phyloP scores from a whole-genome alignment of 2,329 filamentous ascomycete genomes.

The Lachnellula cervina region DNA sequence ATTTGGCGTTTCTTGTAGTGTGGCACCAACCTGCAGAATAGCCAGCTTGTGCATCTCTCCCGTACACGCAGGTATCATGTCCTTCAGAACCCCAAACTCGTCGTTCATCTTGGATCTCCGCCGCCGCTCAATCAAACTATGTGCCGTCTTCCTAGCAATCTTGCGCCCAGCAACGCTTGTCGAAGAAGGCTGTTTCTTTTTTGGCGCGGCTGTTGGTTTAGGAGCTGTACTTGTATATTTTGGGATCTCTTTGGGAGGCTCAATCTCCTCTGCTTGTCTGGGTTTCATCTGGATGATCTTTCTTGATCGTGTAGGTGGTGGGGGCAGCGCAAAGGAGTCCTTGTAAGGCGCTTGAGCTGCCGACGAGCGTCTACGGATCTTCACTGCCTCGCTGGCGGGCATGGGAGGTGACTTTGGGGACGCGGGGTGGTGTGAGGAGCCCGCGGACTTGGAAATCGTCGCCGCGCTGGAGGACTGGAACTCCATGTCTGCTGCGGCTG shows the following conservation, averaged over 20 bases:
- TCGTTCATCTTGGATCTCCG: slow-evolving; percentile 98
- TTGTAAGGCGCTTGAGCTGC: slow-evolving; percentile 39
- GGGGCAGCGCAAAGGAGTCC: slow-evolving; percentile 74
- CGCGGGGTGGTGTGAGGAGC: slow-evolving; percentile 45
- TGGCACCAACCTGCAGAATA: slow-evolving; percentile 81
- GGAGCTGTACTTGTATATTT: slow-evolving; percentile 17
- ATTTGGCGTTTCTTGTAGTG: not conserved
- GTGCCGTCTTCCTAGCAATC: slow-evolving; percentile 91
- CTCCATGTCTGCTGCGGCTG: slow-evolving; percentile 55
- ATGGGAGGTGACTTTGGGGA: slow-evolving; percentile 40
- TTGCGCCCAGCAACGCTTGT: slow-evolving; percentile 87
- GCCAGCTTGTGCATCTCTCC: slow-evolving; percentile 98
- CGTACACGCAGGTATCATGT: slow-evolving; percentile 92
- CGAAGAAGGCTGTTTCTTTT: slow-evolving; percentile 72
- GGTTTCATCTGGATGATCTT: slow-evolving; percentile 99
- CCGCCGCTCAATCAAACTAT: slow-evolving; percentile 88
- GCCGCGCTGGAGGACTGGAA: slow-evolving; percentile 40
- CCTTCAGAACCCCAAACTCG: slow-evolving; percentile 88
- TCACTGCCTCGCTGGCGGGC: slow-evolving; percentile 37
- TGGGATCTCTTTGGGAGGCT: slow-evolving; percentile 9
- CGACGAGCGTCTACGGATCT: slow-evolving; percentile 43
- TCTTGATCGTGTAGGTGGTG: slow-evolving; percentile 83
- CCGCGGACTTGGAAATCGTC: slow-evolving; percentile 38
- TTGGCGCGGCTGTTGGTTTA: slow-evolving; percentile 35
- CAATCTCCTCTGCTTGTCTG: slow-evolving; percentile 38